Evolutionary conservation across 1,284 basidiomycete genomes (phyloP), one percentile per base, ranked within the genome.

Genomic region (Stygiomarasmius scandens): DNA sequence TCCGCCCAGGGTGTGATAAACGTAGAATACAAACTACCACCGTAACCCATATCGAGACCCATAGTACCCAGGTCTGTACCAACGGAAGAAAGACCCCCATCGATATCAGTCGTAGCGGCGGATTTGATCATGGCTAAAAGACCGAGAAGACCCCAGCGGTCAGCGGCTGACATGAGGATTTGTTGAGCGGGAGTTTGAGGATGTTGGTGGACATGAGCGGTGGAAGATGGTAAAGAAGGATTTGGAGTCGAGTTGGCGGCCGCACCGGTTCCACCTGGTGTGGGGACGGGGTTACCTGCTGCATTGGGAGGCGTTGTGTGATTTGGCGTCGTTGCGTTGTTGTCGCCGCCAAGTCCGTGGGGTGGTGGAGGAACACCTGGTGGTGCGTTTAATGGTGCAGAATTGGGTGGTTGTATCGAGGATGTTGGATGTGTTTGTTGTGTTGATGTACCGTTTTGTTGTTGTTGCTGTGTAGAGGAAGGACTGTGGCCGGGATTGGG

Each of bases 1-100:
- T 95, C 93, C 58, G 94, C 87, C 95, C 95, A 98, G 49, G 96
- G 96, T 55, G 96, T 97, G 69, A 98, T 94, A 75, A 99, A 97
- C 29, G 92, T 90, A 52, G 94, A 89, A 76, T 94, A 96, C 61
- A 98, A 78, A 68, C 92, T 90, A 71, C 92, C 93, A 64, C 85
- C 79, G 64, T 86, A 87, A 58, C 87, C 84, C 81, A 98, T 87
- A 73, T 98, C 95, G 68, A 99, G 75, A 34, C 96, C 96, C 75
- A 98, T 88, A 58, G 92, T 92, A 56, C 92, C 92, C 67, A 99
- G 74, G 77, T 99, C 96, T 56, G 92, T 95, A 38, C 96, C 96
- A 66, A 98, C 85, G 63, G 91, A 87, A 61, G 93, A 83, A 75
- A 97, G 79, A 8, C 88, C 89, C 68, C 90, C 83, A 74, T 98